Conservation (phyloP, 2,329 filamentous ascomycete genomes). For the Botrytis cinerea region DNA sequence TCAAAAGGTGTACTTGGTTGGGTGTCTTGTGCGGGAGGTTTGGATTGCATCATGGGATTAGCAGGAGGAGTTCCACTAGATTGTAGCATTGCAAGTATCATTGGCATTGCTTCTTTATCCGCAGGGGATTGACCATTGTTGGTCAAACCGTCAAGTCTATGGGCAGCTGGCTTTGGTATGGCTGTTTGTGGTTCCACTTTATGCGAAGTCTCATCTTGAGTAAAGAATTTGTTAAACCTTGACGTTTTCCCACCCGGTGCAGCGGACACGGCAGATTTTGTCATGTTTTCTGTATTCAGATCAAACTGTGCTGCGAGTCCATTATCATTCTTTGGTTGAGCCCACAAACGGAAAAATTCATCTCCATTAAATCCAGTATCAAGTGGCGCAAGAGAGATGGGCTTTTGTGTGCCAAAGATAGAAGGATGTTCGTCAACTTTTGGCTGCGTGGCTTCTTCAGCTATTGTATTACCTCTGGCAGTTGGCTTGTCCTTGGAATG, state of each 20-base stretch:
- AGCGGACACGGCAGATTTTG: conserved; percentile 51
- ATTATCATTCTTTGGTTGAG: conserved; percentile 51
- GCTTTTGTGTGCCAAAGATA: conserved; percentile 48
- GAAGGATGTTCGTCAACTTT: conserved; percentile 43
- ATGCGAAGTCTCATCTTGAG: conserved; percentile 52
- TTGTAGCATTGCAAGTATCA: conserved; percentile 79
- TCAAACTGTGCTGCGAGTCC: conserved; percentile 43
- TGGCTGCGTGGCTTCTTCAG: conserved; percentile 44
- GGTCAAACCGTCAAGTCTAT: conserved; percentile 30
- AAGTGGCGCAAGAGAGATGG: conserved; percentile 55
- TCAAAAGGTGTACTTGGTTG: conserved; percentile 49
- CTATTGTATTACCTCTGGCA: conserved; percentile 33
- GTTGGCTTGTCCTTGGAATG: conserved; percentile 37
- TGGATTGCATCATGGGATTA: conserved; percentile 40
- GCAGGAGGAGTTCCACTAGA: conserved; percentile 48
- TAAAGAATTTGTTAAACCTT: conserved; percentile 82
- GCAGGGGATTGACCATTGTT: conserved; percentile 45
- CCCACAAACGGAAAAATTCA: conserved; percentile 69
- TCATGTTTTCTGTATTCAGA: conserved; percentile 48
- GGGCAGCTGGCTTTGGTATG: conserved; percentile 41
- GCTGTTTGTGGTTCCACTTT: conserved; percentile 53
- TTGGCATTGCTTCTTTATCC: conserved; percentile 84
- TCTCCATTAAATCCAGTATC: conserved; percentile 65
- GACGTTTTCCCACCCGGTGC: conserved; percentile 64
- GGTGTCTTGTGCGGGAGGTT: conserved; percentile 48